These are phyloP conservation scores for Vitis hybrid DNA, from an alignment of 177 flowering plant species.

Conservation along the genomic window DNA sequence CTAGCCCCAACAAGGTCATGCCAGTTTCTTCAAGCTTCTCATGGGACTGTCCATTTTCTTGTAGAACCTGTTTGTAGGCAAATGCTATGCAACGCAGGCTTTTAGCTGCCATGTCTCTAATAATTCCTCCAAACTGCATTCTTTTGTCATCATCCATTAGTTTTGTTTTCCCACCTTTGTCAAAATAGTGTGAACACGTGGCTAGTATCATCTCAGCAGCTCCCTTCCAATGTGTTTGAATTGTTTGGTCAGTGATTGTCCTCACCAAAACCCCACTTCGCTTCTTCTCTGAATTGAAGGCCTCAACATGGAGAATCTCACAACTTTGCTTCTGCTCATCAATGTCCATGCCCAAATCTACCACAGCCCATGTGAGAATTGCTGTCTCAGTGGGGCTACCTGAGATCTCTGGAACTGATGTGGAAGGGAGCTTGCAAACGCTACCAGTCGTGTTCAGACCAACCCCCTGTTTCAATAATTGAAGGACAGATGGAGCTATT, in stretches of 20 bases:
- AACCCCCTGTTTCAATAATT: constrained; percentile 8
- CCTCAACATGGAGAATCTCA: constrained; percentile 22
- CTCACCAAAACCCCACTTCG: constrained; percentile 32
- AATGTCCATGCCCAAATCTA: constrained; percentile 29
- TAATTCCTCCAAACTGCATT: constrained; percentile 6
- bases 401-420: constrained; percentile 17
- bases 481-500: neutral
- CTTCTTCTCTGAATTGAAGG: constrained; percentile 42
- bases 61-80: constrained; percentile 18
- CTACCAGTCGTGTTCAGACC: constrained; percentile 19
- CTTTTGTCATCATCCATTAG: constrained; percentile 18
- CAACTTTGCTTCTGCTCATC: constrained; percentile 9
- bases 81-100: constrained; percentile 41
- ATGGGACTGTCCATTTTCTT: neutral
- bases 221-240: constrained; percentile 38
- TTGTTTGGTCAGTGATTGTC: neutral
- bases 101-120: constrained; percentile 32
- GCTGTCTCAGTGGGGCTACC: constrained; percentile 37
- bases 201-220: constrained; percentile 43
- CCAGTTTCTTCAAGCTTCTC: constrained; percentile 16
- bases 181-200: constrained; percentile 26
- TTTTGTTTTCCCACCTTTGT: constrained; percentile 7
- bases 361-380: constrained; percentile 29
- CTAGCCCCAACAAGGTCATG: constrained; percentile 25
- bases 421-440: constrained; percentile 3